Conservation (phyloP, 768 basidiomycete genomes). For the Boletus sensibilis region DNA sequence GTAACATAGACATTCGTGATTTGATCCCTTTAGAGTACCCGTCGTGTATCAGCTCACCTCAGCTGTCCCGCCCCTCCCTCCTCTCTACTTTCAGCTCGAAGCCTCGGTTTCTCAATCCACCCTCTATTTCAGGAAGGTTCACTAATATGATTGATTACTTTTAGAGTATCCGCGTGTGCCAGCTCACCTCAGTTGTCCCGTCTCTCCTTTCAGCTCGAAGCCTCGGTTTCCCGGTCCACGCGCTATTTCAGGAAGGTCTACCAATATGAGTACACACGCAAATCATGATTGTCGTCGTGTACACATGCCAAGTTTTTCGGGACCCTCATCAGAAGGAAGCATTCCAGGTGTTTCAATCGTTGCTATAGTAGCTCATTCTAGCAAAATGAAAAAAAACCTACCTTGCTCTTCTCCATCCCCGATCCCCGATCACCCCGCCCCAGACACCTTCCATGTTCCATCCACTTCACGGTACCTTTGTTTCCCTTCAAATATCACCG, state of each 20-base stretch:
- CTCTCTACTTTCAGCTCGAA: slow-evolving; percentile 2
- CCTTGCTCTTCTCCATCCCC: not conserved
- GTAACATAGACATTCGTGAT: slow-evolving; percentile 14
- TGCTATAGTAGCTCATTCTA: slow-evolving; percentile 17
- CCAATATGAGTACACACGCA: not conserved
- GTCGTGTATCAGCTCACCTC: slow-evolving; percentile 11
- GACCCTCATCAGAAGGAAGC: not conserved
- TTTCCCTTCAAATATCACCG: slow-evolving; percentile 22
- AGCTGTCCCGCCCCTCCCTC: not conserved
- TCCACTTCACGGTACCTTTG: not conserved
- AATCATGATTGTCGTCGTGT: slow-evolving; percentile 18
- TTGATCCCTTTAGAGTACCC: not conserved
- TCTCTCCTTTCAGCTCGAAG: slow-evolving; percentile 2
- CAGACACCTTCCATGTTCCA: not conserved
- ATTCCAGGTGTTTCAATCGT: slow-evolving; percentile 19
- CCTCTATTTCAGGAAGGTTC: slow-evolving; percentile 2
- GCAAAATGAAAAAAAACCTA: not conserved
- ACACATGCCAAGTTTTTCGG: not conserved
- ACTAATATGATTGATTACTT: not conserved
- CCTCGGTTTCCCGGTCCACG: slow-evolving; percentile 3
- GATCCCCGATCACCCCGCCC: not conserved
- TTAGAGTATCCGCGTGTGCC: slow-evolving; percentile 10
- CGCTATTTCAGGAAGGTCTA: slow-evolving; percentile 4
- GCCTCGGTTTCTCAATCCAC: slow-evolving; percentile 5
- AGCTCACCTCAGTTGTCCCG: slow-evolving; percentile 15